Conservation (phyloP, 2,329 filamentous ascomycete species). For the Fusarium vanettenii region DNA sequence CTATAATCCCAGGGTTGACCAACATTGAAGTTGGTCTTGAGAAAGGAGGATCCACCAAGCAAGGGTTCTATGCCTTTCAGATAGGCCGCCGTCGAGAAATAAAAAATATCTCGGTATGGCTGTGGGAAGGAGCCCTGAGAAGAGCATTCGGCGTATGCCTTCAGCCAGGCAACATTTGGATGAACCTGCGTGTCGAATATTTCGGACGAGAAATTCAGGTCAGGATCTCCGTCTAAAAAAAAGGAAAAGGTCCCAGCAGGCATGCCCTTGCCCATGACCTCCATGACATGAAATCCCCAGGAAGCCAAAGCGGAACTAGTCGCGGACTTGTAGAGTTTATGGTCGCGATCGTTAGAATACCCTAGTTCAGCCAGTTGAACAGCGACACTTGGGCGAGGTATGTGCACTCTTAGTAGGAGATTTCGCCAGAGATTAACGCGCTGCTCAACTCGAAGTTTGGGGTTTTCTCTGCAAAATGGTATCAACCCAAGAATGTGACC, state of each 20-base stretch:
- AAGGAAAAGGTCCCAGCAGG: not conserved
- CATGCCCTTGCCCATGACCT: not conserved
- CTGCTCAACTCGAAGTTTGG: slow-evolving; percentile 4
- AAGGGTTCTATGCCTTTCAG: not conserved
- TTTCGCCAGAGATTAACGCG: slow-evolving; percentile 4
- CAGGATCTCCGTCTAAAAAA: not conserved
- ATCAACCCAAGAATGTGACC: slow-evolving; percentile 10
- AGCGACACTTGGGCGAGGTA: not conserved
- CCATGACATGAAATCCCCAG: not conserved
- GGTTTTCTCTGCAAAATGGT: slow-evolving; percentile 21
- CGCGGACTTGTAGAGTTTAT: too few species aligned
- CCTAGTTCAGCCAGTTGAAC: not conserved
- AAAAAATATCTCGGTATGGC: not conserved
- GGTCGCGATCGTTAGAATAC: rapidly evolving
- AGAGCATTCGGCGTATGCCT: not conserved
- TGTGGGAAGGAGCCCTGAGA: not conserved
- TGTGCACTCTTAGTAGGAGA: not conserved
- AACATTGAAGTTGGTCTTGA: slow-evolving; percentile 12
- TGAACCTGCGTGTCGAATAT: not conserved
- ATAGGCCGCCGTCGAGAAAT: not conserved
- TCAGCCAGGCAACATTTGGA: not conserved
- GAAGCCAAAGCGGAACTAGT: not conserved
- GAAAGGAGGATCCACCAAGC: not conserved
- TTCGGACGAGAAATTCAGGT: not conserved
- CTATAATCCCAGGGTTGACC: not conserved